Conservation (phyloP, 495 filamentous ascomycete genomes). For the Tuber umbilicatum region DNA sequence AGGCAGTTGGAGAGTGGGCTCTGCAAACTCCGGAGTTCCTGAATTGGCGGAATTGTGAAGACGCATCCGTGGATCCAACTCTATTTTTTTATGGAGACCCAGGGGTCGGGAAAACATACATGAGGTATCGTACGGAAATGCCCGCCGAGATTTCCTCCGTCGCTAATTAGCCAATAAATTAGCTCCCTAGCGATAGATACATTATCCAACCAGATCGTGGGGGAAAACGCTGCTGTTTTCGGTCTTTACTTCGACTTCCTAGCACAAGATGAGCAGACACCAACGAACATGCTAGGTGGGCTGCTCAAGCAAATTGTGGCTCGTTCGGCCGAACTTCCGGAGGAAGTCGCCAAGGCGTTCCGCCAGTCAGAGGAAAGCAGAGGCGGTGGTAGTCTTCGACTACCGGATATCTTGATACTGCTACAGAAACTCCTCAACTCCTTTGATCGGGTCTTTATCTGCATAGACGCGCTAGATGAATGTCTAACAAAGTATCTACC, state of each 20-base stretch:
- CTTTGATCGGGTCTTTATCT: neutral
- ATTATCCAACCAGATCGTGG: neutral
- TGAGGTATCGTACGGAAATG: neutral
- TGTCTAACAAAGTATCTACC: neutral
- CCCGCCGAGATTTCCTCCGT: neutral
- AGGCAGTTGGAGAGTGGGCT: neutral
- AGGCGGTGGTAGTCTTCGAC: neutral
- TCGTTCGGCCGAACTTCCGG: neutral
- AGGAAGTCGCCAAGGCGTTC: neutral
- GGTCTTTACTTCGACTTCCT: neutral
- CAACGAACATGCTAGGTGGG: neutral
- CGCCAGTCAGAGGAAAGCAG: neutral
- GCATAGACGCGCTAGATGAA: neutral
- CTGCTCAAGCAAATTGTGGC: neutral
- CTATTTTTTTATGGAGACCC: neutral
- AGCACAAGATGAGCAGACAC: neutral
- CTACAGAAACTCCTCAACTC: neutral
- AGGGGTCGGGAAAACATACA: neutral
- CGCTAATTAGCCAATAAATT: neutral
- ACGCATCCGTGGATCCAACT: neutral
- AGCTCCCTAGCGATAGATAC: neutral
- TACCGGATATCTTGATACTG: neutral
- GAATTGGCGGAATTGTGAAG: constrained; percentile 7
- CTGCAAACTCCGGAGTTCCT: neutral
- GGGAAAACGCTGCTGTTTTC: neutral